Evolutionary conservation across 2,329 filamentous ascomycete genomes (phyloP).

Genomic region (Orbilia ellipsospora): DNA sequence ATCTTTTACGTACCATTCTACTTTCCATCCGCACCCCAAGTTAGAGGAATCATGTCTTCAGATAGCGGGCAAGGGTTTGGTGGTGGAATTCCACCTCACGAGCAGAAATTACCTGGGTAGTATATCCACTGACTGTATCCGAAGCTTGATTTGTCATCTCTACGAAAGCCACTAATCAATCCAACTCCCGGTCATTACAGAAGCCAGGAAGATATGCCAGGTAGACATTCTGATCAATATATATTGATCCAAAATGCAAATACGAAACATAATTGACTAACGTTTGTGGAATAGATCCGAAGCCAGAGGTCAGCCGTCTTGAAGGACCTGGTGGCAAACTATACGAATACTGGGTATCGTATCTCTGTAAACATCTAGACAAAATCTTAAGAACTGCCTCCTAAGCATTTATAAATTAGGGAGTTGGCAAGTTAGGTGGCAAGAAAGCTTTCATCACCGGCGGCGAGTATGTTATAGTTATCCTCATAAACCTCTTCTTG

Average conservation of each 20-base stretch:
- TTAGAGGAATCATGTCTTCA: conserved; percentile 23
- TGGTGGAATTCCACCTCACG: conserved; percentile 25
- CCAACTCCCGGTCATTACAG: neutral
- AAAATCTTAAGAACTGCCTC: neutral
- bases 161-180: neutral
- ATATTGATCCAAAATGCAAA: neutral
- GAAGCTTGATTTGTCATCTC: neutral
- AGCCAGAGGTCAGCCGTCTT: conserved; percentile 36
- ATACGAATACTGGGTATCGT: conserved; percentile 42
- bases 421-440: conserved; percentile 66
- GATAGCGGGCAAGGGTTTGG: conserved; percentile 25
- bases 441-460: conserved; percentile 69
- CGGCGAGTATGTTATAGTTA: conserved; percentile 65
- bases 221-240: conserved; percentile 1
- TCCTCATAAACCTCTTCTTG: too few species aligned
- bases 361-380: neutral
- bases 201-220: conserved; percentile 40
- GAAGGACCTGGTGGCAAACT: conserved; percentile 42
- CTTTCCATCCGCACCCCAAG: too few species aligned
- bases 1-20: neutral
- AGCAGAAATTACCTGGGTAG: conserved; percentile 30
- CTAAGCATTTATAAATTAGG: conserved; percentile 56
- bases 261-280: neutral
- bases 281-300: conserved; percentile 8
- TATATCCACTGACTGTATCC: neutral